Evolutionary conservation across 345 rosid genomes (phyloP), one percentile per base, ranked within the genome.

Genomic region (Cardamine occulta): DNA sequence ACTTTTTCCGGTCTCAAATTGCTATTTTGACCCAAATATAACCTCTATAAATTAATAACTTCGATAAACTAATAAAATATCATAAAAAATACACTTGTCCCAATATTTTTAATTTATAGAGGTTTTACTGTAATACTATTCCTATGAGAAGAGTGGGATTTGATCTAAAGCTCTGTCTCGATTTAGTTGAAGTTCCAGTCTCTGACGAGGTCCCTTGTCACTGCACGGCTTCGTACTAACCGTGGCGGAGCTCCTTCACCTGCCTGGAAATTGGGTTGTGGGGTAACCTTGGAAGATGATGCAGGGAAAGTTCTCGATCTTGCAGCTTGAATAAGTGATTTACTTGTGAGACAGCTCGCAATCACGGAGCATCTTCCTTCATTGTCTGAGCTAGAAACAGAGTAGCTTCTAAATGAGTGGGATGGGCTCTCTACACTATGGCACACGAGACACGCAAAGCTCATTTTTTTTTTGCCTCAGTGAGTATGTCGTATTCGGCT

Each of bases 171-270:
- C 77, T 82, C 86, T 73, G 84, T 65, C 37, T 62, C 85, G 7
- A 47, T 84, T 85, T 87, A 89, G 7, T 87, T 90, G 10, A 94
- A 94, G 81, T 94, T 91, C 98, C 98, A 94, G 86, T 94, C 96
- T 82, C 96, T 86, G 60, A 88, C 97, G 52, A 94, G 57, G 82
- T 94, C 98, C 82, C 98, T 88, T 73, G 91, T 85, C 63, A 94
- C 90, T 0, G 98, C 98, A 54, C 76, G 86, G 80, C 98, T 94
- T 14, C 96, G 84, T 48, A 94, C 97, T 35, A 94, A 82, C 53
- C 96, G 76, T 24, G 98, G 98, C 0, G 96, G 59, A 18, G 93
- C 91, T 54, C 79, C 66, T 1, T 73, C 78, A 64, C 59, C 53
- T 40, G 74, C 73, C 8, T 79, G 86, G 69, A 81, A 77, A 52